Base-by-base conservation (phyloP, 148 eudicot genomes). In the Cornus suecica region DNA sequence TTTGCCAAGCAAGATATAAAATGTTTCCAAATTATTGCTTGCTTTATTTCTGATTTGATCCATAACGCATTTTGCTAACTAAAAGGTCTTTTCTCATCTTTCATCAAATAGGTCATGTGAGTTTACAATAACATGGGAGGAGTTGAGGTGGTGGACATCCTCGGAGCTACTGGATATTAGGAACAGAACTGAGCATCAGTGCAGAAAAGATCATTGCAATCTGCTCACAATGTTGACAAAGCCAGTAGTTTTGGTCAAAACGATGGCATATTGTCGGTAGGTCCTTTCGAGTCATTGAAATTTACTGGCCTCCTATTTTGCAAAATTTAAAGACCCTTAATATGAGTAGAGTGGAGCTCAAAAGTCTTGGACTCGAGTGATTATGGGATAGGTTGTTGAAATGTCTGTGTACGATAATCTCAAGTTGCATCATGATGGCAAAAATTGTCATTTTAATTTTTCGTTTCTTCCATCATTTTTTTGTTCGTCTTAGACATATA, bases 51-150 rank as follows among this genome's bases (percentile, higher is more conserved):
- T 32, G 37, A 32, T 32, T 32, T 32, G 42, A 37, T 37, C 42
- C 42, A 37, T 4, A 37, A 37, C 3, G 0, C 42, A 37, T 37
- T 8, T 37, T 37, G 8, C 42, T 48, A 48, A 48, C 54, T 2
- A 45, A 9, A 45, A 45, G 8, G 0, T 45, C 10, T 45, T 45
- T 45, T 45, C 15, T 14, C 6, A 45, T 45, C 37, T 32, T 32
- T 3, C 52, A 18, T 73, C 37, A 23, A 18, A 63, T 70, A 87
- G 82, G 77, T 70, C 76, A 80, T 80, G 97, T 94, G 20, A 88
- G 95, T 68, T 79, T 85, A 78, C 93, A 96, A 76, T 96, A 91
- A 78, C 89, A 97, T 58, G 93, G 98, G 70, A 87, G 97, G 65
- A 88, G 99, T 16, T 95, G 87, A 68, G 81, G 90, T 56, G 83